Conservation (phyloP, 352 stramenopile genomes). For the Globisporangium radiosum region DNA sequence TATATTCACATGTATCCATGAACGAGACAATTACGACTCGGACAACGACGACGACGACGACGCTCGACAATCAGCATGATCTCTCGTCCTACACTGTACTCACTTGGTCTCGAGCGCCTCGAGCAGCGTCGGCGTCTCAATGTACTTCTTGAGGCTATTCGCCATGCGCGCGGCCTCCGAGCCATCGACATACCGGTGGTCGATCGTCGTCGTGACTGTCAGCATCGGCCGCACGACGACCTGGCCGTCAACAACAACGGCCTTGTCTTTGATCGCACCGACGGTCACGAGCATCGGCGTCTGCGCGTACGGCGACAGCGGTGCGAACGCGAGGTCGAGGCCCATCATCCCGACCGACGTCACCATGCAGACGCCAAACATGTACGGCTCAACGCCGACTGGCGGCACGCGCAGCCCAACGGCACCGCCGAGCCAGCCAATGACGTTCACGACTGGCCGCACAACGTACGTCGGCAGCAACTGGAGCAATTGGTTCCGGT, state of each 20-base stretch:
- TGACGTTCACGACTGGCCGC: slow-evolving; percentile 44
- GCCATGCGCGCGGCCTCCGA: slow-evolving; percentile 56
- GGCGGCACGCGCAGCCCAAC: slow-evolving; percentile 44
- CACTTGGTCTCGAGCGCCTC: slow-evolving; percentile 23
- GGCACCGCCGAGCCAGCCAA: slow-evolving; percentile 55
- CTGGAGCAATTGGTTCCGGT: slow-evolving; percentile 58
- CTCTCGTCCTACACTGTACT: neutral
- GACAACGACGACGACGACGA: neutral
- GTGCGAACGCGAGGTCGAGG: slow-evolving; percentile 57
- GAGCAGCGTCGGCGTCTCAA: slow-evolving; percentile 46
- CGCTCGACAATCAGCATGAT: no score
- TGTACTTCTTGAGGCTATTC: slow-evolving; percentile 35
- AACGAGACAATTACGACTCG: neutral
- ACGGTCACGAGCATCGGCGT: slow-evolving; percentile 65
- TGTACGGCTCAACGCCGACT: slow-evolving; percentile 58
- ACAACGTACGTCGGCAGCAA: slow-evolving; percentile 51
- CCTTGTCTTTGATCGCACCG: slow-evolving; percentile 56
- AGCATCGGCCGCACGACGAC: slow-evolving; percentile 55
- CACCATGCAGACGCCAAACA: slow-evolving; percentile 69
- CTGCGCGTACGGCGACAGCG: slow-evolving; percentile 57
- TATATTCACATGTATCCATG: neutral
- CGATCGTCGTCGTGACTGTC: slow-evolving; percentile 63
- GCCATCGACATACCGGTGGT: slow-evolving; percentile 62
- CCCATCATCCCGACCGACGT: slow-evolving; percentile 71
- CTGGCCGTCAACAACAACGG: slow-evolving; percentile 51